These are phyloP conservation scores for Wilhelminamyces savonicus DNA, from an alignment of 805 yeast species.

Conservation along the genomic window DNA sequence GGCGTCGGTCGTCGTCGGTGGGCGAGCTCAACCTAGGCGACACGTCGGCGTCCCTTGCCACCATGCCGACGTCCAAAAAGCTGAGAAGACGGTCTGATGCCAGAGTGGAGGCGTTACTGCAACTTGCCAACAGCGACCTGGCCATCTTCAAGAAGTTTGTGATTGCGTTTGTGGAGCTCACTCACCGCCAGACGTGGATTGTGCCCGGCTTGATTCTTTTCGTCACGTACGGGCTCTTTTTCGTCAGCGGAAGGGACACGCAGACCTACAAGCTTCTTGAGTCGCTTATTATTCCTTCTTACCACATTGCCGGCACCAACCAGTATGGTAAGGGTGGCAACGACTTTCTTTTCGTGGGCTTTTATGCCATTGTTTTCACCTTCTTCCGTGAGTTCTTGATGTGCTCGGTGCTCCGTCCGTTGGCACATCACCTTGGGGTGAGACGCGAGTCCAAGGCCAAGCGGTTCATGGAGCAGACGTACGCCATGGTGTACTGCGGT, in stretches of 20 bases:
- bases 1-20: constrained; percentile 59
- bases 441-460: constrained; percentile 49
- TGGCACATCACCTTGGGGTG: constrained; percentile 53
- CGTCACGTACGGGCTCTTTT: constrained; percentile 36
- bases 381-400: constrained; percentile 85
- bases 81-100: constrained; percentile 28
- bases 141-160: constrained; percentile 52
- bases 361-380: constrained; percentile 81
- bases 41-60: constrained; percentile 56
- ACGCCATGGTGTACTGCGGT: constrained; percentile 76
- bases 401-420: constrained; percentile 74
- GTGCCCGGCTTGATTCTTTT: constrained; percentile 50
- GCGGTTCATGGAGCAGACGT: constrained; percentile 91
- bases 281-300: constrained; percentile 59
- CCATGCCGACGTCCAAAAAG: constrained; percentile 48
- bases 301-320: constrained; percentile 53
- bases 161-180: constrained; percentile 52
- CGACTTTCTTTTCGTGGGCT: constrained; percentile 75
- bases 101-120: constrained; percentile 24
- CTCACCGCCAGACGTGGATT: constrained; percentile 66
- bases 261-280: constrained; percentile 51
- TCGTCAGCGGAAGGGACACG: constrained; percentile 52
- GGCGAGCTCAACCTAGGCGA: constrained; percentile 76
- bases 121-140: constrained; percentile 31
- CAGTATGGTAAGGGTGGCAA: constrained; percentile 83